Percentiles rank a stretch among this genome's conserved stretches.
These are phyloP conservation scores for Penicillium crystallinum DNA, from an alignment of 495 filamentous ascomycete species.

Conservation along the genomic window DNA sequence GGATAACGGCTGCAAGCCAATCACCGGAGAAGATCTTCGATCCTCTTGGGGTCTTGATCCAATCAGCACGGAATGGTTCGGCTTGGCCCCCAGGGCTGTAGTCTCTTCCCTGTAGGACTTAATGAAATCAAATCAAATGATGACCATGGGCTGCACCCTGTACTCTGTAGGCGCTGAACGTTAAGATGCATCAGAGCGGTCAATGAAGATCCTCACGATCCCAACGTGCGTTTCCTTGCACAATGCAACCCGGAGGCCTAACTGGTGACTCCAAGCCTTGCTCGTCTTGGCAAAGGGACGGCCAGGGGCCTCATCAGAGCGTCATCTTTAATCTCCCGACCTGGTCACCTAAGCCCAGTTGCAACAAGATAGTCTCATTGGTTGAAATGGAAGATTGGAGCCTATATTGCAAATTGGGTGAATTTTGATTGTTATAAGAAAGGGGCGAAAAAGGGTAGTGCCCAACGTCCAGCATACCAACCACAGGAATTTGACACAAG, in stretches of 20 bases:
- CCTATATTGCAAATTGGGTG: neutral
- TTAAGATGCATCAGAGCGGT: neutral
- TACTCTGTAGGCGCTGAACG: neutral
- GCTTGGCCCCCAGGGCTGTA: constrained; percentile 4
- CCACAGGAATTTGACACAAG: constrained; percentile 1
- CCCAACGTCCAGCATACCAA: constrained; percentile 2
- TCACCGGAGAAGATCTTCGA: constrained; percentile 7
- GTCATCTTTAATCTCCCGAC: constrained; percentile 2
- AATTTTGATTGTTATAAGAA: neutral
- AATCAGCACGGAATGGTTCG: constrained; percentile 13
- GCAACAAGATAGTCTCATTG: neutral
- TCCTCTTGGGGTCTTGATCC: constrained; percentile 1
- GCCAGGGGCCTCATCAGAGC: neutral
- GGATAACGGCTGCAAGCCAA: constrained; percentile 3
- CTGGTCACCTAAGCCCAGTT: neutral
- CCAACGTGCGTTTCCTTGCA: constrained; percentile 12
- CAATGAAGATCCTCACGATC: neutral
- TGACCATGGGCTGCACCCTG: neutral
- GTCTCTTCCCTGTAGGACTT: neutral
- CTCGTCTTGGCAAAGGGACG: neutral
- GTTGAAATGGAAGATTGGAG: neutral
- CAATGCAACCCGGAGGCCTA: constrained; percentile 8
- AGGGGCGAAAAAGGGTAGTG: neutral
- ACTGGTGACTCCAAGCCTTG: neutral
- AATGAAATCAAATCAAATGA: neutral